Conservation (phyloP, 768 basidiomycete species). For the Boletus sp. region DNA sequence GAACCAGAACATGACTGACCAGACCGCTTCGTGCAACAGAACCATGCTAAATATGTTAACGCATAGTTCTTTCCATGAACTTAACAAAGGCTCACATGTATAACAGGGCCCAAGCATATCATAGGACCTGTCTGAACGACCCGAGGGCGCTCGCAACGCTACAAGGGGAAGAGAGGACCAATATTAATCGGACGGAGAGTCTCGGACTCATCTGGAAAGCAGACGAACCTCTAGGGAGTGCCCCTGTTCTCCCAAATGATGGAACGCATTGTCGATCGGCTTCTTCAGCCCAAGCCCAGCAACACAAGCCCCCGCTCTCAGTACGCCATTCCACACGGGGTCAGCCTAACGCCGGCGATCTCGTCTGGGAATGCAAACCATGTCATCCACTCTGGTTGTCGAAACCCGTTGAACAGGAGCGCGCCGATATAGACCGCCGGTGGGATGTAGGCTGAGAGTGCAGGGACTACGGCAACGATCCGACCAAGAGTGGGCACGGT, state of each 20-base stretch:
- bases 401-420: constrained; percentile 20
- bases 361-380: constrained; percentile 13
- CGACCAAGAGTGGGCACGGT: constrained; percentile 12
- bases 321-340: constrained; percentile 4
- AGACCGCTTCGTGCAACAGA: constrained; percentile 13
- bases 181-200: too few relatives aligned
- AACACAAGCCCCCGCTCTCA: constrained; percentile 19
- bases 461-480: constrained; percentile 21
- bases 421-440: not conserved
- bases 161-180: constrained; percentile 2
- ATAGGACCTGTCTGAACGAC: constrained; percentile 32
- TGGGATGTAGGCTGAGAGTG: constrained; percentile 7
- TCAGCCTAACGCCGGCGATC: not conserved
- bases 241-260: constrained; percentile 22
- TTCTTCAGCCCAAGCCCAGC: not conserved
- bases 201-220: too few relatives aligned
- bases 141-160: constrained; percentile 26
- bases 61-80: not conserved
- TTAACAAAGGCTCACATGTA: constrained; percentile 17
- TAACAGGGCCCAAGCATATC: constrained; percentile 28
- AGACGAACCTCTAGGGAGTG: constrained; percentile 22
- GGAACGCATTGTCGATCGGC: not conserved
- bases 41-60: not conserved
- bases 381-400: constrained; percentile 29
- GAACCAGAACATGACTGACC: constrained; percentile 26